Evolutionary conservation across 495 filamentous ascomycete species (phyloP), one percentile per base, ranked within the genome.

Genomic region (Massariosphaeria phaeospora): DNA sequence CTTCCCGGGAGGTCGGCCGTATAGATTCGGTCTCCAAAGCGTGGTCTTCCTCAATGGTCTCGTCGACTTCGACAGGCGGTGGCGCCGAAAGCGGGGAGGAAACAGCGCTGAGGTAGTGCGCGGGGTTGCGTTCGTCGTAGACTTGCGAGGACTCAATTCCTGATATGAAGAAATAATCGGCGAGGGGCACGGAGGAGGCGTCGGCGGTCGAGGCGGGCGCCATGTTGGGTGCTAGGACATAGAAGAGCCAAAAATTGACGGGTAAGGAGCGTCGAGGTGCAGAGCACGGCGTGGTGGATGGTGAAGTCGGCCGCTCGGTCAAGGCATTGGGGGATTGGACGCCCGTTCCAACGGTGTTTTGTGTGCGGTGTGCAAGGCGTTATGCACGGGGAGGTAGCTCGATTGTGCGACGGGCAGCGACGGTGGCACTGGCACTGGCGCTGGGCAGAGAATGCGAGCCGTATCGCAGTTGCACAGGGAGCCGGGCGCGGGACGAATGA

Each of bases 121-220:
- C 21, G 21, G 57, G 79, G 76, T 55, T 79, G 72, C 55, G 75
- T 54, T 83, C 79, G 27, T 79, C 78, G 50, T 76, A 65, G 46
- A 80, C 69, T 65, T 79, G 76, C 1, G 73, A 60, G 40, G 86
- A 85, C 71, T 90, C 88, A 64, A 95, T 82, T 69, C 93, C 93
- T 59, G 88, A 89, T 59, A 98, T 96, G 88, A 93, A 98, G 73
- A 98, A 98, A 74, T 94, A 96, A 70, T 98, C 93, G 67, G 93
- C 93, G 55, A 98, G 82, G 57, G 93, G 93, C 46, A 85, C 77
- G 52, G 84, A 83, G 18, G 85, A 77, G 47, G 57, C 53, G 38
- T 62, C 64, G 20, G 59, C 30, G 50, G 57, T 26, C 44, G 57
- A 48, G 48, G 47, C 65, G 27, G 64, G 64, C 54, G 63, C 63